Evolutionary conservation across 768 basidiomycete genomes (phyloP).

Genomic region (Pleurotus citrinopileatus): DNA sequence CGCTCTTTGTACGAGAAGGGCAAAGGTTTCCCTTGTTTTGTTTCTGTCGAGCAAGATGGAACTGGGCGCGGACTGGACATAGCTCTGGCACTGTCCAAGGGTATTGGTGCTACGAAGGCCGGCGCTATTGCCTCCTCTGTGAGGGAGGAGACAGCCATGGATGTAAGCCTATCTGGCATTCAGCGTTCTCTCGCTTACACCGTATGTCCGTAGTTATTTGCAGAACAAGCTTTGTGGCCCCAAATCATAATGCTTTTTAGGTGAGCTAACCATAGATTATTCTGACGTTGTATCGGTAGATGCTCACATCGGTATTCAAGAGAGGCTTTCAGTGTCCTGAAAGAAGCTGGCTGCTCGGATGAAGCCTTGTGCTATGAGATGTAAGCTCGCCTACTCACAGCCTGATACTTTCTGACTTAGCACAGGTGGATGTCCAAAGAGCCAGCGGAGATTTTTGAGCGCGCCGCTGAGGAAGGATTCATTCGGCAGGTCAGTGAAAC

Average conservation of each 20-base stretch:
- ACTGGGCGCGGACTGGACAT: conserved; percentile 41
- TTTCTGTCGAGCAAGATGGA: conserved; percentile 63
- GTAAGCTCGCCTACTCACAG: conserved; percentile 28
- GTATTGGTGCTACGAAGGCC: conserved; percentile 59
- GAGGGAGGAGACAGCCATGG: conserved; percentile 63
- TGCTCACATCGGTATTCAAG: conserved; percentile 25
- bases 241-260: conserved; percentile 64
- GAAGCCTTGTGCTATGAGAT: conserved; percentile 67
- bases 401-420: not conserved
- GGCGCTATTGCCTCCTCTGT: conserved; percentile 64
- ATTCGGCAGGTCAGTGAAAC: conserved; percentile 43
- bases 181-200: not conserved
- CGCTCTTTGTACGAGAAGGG: conserved; percentile 58
- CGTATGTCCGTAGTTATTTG: conserved; percentile 4
- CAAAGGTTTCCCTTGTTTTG: conserved; percentile 62
- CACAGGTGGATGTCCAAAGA: conserved; percentile 72
- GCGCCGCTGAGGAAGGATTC: conserved; percentile 66
- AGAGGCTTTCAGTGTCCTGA: conserved; percentile 58
- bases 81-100: conserved; percentile 53
- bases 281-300: not conserved
- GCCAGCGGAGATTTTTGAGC: conserved; percentile 66
- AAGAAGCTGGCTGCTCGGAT: conserved; percentile 64
- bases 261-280: conserved; percentile 22
- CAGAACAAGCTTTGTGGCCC: conserved; percentile 64
- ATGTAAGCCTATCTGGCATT: conserved; percentile 24